phyloP scores from a whole-genome alignment of 345 rosid genomes.

The Gossypium turneri region DNA sequence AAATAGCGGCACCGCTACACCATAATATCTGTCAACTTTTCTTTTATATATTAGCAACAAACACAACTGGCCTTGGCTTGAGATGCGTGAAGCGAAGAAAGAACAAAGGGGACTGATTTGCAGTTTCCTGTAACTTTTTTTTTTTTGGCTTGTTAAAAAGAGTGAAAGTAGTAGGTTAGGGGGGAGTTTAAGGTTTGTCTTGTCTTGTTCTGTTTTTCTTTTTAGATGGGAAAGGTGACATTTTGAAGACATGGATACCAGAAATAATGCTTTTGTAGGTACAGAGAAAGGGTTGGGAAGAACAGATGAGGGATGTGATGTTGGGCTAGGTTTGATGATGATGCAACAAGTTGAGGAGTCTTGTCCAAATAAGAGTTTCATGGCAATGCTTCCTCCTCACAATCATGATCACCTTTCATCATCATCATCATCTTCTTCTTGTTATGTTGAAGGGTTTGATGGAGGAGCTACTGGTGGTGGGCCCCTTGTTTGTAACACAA shows the following conservation, averaged over 20 bases:
- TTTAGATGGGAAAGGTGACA: conserved; percentile 19
- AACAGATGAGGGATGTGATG: conserved; percentile 22
- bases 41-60: background rate
- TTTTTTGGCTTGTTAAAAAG: background rate
- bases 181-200: conserved; percentile 17
- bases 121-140: conserved; percentile 7
- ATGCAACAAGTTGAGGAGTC: conserved; percentile 19
- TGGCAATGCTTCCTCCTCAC: conserved; percentile 26
- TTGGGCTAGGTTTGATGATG: conserved; percentile 48
- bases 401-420: conserved; percentile 29
- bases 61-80: background rate
- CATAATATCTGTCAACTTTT: conserved; percentile 13
- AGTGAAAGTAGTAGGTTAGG: conserved; percentile 8
- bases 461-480: conserved; percentile 27
- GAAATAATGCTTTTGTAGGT: conserved; percentile 24
- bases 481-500: conserved; percentile 39
- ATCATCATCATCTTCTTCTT: conserved; percentile 8
- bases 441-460: conserved; percentile 17
- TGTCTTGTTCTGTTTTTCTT: conserved; percentile 3
- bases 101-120: background rate
- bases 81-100: background rate
- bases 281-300: conserved; percentile 22
- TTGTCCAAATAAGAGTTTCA: conserved; percentile 24
- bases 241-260: conserved; percentile 22
- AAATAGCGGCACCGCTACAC: conserved; percentile 65